These are phyloP conservation scores for Colletotrichum sp. DNA, from an alignment of 2,329 filamentous ascomycete species.

Conservation along the genomic window DNA sequence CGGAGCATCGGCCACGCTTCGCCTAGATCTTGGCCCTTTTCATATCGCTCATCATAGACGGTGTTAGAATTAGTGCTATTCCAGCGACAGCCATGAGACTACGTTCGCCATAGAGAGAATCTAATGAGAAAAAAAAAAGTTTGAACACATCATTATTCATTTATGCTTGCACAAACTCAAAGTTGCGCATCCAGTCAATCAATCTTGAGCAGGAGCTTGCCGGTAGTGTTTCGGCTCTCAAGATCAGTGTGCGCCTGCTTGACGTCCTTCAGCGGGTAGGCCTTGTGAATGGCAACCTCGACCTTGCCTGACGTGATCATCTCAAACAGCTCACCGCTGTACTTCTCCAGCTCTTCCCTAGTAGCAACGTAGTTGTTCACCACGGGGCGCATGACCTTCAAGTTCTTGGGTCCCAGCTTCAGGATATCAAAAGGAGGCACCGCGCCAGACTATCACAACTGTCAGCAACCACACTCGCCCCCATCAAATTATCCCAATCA, in stretches of 20 bases:
- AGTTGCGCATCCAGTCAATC: conserved; percentile 34
- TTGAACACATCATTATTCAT: neutral
- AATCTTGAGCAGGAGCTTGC: conserved; percentile 79
- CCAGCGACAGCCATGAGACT: conserved; percentile 11
- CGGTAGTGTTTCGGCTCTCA: conserved; percentile 81
- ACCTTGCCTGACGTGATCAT: conserved; percentile 73
- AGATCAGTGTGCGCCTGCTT: conserved; percentile 77
- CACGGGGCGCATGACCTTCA: conserved; percentile 76
- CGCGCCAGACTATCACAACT: conserved; percentile 59
- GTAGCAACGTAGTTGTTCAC: conserved; percentile 74
- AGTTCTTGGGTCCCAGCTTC: conserved; percentile 74
- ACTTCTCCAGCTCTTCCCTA: conserved; percentile 73
- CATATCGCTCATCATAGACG: neutral
- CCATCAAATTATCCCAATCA: neutral
- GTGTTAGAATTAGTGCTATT: conserved; percentile 14
- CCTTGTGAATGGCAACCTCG: conserved; percentile 75
- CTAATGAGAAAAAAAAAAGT: neutral
- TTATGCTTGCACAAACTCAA: neutral
- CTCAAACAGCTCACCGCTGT: conserved; percentile 74
- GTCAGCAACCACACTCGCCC: neutral
- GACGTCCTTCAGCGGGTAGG: conserved; percentile 78
- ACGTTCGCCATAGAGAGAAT: neutral
- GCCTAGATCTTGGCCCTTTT: neutral
- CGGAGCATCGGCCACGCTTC: neutral
- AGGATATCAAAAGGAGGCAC: conserved; percentile 69